Conservation (phyloP, 2,329 filamentous ascomycete genomes). For the Dendryphion nanum region DNA sequence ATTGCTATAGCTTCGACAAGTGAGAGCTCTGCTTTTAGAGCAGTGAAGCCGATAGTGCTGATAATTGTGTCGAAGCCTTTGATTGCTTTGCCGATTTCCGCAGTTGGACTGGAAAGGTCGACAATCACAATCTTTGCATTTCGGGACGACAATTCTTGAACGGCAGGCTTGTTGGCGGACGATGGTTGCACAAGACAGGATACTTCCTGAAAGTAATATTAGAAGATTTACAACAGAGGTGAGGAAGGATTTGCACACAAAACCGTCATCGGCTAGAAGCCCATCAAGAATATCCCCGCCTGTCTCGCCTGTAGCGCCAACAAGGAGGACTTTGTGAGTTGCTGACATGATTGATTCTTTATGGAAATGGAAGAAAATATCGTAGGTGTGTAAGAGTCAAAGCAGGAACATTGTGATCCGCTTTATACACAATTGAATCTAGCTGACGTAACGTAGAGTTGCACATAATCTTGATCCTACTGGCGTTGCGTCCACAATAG, state of each 20-base stretch:
- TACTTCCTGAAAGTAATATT: constrained; percentile 42
- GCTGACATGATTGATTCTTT: neutral
- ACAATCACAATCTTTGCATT: constrained; percentile 47
- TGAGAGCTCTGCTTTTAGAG: constrained; percentile 3
- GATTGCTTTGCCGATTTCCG: constrained; percentile 44
- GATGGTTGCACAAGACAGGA: constrained; percentile 47
- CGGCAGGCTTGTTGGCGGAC: constrained; percentile 49
- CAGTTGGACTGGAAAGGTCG: constrained; percentile 45
- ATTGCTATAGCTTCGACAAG: constrained; percentile 8
- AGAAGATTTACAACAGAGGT: neutral
- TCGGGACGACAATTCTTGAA: constrained; percentile 38
- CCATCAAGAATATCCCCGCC: constrained; percentile 5
- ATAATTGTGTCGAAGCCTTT: constrained; percentile 23
- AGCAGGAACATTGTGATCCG: no score
- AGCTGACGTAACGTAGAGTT: no score
- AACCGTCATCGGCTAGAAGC: constrained; percentile 3
- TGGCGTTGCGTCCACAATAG: no score
- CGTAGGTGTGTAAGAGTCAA: no score
- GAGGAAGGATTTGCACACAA: constrained; percentile 2
- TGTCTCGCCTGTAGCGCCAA: constrained; percentile 8
- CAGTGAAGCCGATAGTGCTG: constrained; percentile 3
- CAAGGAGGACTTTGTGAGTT: constrained; percentile 5
- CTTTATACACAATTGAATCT: no score
- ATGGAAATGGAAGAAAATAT: no score
- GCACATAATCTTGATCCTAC: no score